phyloP scores from a whole-genome alignment of 345 rosid species.

The Salix koriyanagi region DNA sequence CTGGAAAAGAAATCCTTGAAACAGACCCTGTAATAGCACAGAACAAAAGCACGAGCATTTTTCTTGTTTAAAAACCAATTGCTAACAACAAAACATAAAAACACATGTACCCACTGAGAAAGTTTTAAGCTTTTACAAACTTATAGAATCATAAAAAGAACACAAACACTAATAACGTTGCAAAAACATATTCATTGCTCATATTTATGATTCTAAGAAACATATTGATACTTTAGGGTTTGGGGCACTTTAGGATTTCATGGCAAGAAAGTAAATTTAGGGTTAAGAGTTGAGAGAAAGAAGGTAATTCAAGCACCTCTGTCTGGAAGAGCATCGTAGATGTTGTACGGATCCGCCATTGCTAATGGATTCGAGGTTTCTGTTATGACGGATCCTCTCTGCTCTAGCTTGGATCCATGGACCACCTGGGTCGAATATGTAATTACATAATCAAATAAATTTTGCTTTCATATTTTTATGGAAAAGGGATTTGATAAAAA shows the following conservation, averaged over 20 bases:
- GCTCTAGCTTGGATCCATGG: too few relatives aligned
- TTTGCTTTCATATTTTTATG: too few relatives aligned
- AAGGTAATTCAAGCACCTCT: constrained; percentile 16
- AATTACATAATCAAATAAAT: too few relatives aligned
- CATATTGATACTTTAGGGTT: too few relatives aligned
- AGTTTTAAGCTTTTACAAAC: too few relatives aligned
- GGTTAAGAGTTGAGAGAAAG: neutral
- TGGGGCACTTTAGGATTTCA: neutral
- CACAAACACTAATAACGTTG: too few relatives aligned
- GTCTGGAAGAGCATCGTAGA: constrained; percentile 27
- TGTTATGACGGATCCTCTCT: neutral
- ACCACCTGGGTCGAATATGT: too few relatives aligned
- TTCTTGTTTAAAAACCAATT: neutral
- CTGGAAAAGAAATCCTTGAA: constrained; percentile 29
- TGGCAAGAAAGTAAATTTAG: too few relatives aligned
- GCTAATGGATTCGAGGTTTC: neutral
- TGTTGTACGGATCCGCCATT: constrained; percentile 37
- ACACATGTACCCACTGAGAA: neutral
- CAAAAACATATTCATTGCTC: too few relatives aligned
- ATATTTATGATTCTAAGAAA: too few relatives aligned
- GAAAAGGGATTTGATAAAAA: too few relatives aligned
- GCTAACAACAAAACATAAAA: neutral
- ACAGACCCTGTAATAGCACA: constrained; percentile 19
- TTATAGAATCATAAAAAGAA: too few relatives aligned
- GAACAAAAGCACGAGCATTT: neutral